Conservation (phyloP, 2,329 filamentous ascomycete genomes). For the Atkinsonella texensis region DNA sequence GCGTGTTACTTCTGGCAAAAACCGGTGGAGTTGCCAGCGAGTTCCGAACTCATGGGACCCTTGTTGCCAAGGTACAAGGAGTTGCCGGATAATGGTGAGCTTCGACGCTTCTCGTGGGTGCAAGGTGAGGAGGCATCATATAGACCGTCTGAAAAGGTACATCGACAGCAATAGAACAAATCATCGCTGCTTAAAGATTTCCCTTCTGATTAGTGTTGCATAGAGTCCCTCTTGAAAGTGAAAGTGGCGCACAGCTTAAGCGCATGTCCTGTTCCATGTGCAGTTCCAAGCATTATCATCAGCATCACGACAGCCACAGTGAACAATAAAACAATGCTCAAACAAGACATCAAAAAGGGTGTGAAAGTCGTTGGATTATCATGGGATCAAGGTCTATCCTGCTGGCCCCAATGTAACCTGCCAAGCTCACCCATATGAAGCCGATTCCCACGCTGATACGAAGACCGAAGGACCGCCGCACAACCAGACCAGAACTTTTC, state of each 20-base stretch:
- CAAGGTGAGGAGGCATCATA: constrained; percentile 16
- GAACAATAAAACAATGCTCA: too few species aligned
- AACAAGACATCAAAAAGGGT: constrained; percentile 11
- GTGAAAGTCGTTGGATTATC: constrained; percentile 17
- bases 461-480: constrained; percentile 20
- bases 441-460: constrained; percentile 18
- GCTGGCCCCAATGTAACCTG: constrained; percentile 16
- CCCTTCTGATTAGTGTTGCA: background rate
- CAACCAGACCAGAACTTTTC: constrained; percentile 20
- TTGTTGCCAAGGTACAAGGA: constrained; percentile 22
- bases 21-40: constrained; percentile 8
- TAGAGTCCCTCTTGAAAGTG: background rate
- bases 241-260: too few species aligned
- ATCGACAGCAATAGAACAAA: background rate
- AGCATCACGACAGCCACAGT: too few species aligned
- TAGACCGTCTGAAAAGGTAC: constrained; percentile 11
- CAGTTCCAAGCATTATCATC: too few species aligned
- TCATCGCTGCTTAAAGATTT: background rate
- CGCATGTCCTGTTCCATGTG: too few species aligned
- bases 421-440: constrained; percentile 18
- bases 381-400: constrained; percentile 17
- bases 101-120: constrained; percentile 19
- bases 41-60: constrained; percentile 18
- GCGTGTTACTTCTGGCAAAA: constrained; percentile 1
- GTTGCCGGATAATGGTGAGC: background rate